Evolutionary conservation across 1,284 basidiomycete species (phyloP), one percentile per base, ranked within the genome.

Genomic region (Trichosporon ovoides): DNA sequence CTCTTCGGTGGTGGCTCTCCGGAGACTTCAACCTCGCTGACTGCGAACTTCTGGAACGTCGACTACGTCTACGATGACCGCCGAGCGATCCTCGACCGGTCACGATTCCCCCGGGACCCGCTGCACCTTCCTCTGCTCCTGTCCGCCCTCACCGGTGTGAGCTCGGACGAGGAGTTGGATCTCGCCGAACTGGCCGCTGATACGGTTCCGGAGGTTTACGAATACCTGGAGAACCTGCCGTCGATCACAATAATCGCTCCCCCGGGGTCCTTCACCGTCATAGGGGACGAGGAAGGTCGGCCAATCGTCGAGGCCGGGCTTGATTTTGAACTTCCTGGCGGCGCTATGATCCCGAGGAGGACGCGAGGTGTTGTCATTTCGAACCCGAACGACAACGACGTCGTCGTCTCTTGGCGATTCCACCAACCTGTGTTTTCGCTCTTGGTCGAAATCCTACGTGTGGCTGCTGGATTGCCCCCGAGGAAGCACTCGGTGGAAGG

Each of bases 31-130:
- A 63, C 65, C 3, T 62, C 65, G 6, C 50, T 75, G 11, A 62
- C 65, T 6, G 62, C 64, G 18, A 72, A 74, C 53, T 76, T 68
- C 58, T 76, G 74, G 74, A 55, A 60, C 11, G 65, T 62, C 36
- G 74, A 76, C 58, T 68, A 59, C 58, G 62, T 62, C 10, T 62
- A 65, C 46, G 62, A 67, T 4, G 61, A 64, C 37, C 69, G 74
- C 12, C 68, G 69, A 10, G 66, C 70, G 1, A 57, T 72, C 16
- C 68, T 76, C 16, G 68, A 71, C 48, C 54, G 66, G 18, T 65
- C 69, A 22, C 61, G 58, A 11, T 76, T 66, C 54, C 74, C 74
- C 0, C 65, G 57, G 16, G 58, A 71, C 7, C 62, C 68, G 2
- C 52, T 57, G 3, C 31, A 65, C 38, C 67, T 74, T 1, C 63